Percentiles rank a stretch among this genome's conserved stretches.
phyloP scores from a whole-genome alignment of 78 protist genomes.

The Reticulomyxa filosa region DNA sequence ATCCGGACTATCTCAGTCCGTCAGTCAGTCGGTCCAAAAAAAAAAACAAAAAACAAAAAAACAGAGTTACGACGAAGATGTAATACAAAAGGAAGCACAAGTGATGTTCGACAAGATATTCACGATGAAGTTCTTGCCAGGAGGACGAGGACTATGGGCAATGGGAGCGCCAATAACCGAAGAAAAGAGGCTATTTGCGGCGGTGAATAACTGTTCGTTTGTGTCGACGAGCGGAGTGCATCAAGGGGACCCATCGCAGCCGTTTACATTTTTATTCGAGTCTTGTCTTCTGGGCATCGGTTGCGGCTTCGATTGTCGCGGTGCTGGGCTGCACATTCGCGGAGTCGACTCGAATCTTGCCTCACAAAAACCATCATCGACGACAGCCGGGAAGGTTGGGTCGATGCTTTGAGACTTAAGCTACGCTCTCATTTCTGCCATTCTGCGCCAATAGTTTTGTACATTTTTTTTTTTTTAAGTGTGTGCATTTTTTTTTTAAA shows the following conservation, averaged over 20 bases:
- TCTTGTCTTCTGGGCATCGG: slow-evolving; percentile 70
- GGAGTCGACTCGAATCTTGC: background rate
- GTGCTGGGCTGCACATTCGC: slow-evolving; percentile 16
- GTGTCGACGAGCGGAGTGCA: background rate
- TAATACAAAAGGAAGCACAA: slow-evolving; percentile 1
- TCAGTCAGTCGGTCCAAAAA: no score
- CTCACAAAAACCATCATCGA: slow-evolving; percentile 10
- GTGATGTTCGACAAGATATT: slow-evolving; percentile 18
- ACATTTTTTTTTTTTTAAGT: no score
- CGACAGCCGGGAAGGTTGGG: slow-evolving; percentile 60
- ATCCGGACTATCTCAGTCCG: background rate
- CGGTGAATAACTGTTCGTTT: slow-evolving; percentile 22
- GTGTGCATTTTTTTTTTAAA: no score
- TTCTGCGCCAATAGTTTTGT: no score
- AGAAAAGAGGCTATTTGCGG: slow-evolving; percentile 2
- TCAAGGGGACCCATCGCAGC: slow-evolving; percentile 34
- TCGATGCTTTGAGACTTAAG: slow-evolving; percentile 28
- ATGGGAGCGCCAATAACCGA: slow-evolving; percentile 17
- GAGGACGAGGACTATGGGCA: slow-evolving; percentile 22
- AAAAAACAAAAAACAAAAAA: background rate
- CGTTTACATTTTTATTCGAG: slow-evolving; percentile 67
- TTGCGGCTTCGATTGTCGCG: slow-evolving; percentile 53
- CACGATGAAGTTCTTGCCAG: slow-evolving; percentile 10
- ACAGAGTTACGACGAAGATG: slow-evolving; percentile 11
- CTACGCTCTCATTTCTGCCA: no score